Evolutionary conservation across 768 basidiomycete genomes (phyloP).

Genomic region (Serendipita vermifera): DNA sequence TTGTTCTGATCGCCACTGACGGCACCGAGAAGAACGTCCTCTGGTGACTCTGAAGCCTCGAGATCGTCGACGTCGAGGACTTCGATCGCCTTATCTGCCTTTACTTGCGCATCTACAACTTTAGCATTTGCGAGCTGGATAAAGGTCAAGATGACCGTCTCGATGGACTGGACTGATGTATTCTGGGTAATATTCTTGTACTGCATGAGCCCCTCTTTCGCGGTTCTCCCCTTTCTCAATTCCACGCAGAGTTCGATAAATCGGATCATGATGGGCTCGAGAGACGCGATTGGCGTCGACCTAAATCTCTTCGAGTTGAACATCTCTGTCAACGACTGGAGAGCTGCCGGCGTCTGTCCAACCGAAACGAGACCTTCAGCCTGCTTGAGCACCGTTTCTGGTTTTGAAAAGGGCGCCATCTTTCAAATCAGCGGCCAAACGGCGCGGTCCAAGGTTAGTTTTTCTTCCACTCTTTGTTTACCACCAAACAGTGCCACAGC

Average conservation of each 20-base stretch:
- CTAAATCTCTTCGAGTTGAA: conserved; percentile 89
- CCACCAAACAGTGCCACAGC: not conserved
- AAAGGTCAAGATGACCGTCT: conserved; percentile 79
- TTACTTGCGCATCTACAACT: conserved; percentile 74
- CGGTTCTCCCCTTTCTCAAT: conserved; percentile 83
- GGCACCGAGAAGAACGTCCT: conserved; percentile 79
- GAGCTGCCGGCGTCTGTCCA: conserved; percentile 78
- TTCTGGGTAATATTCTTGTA: conserved; percentile 98
- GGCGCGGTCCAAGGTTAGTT: not conserved
- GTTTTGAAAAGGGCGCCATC: conserved; percentile 86
- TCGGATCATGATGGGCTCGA: conserved; percentile 92
- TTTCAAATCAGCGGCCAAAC: conserved; percentile 4
- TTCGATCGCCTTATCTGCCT: conserved; percentile 57
- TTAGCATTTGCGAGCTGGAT: conserved; percentile 69
- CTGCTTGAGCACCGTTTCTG: conserved; percentile 81
- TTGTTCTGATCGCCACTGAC: conserved; percentile 84
- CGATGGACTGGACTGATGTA: conserved; percentile 79
- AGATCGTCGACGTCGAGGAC: conserved; percentile 82
- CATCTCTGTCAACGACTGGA: conserved; percentile 84
- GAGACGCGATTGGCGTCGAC: conserved; percentile 69
- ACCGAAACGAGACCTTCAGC: conserved; percentile 91
- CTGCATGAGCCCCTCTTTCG: conserved; percentile 91
- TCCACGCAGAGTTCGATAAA: conserved; percentile 95
- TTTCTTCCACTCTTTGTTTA: not conserved
- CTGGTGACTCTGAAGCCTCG: conserved; percentile 89